Evolutionary conservation across 306 rosid species (phyloP).

Genomic region (Neltuma alba): DNA sequence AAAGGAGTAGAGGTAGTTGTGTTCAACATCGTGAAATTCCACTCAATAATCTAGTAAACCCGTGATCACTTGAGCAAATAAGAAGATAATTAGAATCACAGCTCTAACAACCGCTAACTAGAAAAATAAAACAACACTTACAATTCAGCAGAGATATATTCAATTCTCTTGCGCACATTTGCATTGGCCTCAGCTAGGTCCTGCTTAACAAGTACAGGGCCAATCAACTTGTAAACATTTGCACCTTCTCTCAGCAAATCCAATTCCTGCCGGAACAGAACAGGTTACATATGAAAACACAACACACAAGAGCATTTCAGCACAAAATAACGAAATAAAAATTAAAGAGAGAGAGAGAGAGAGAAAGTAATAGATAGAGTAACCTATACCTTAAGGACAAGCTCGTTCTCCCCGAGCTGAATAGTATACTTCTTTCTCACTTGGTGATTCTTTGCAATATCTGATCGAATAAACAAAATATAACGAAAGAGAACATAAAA

Average conservation of each 20-base stretch:
- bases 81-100: not conserved
- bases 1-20: not conserved
- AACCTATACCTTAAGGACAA: constrained; percentile 78
- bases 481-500: not conserved
- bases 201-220: constrained; percentile 97
- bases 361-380: not conserved
- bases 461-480: constrained; percentile 38
- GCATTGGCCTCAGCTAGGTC: constrained; percentile 98
- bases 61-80: not conserved
- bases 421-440: constrained; percentile 92
- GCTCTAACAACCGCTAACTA: not conserved
- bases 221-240: constrained; percentile 90
- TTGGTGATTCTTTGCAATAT: constrained; percentile 94
- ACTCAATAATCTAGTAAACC: constrained; percentile 5
- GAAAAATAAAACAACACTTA: constrained; percentile 42
- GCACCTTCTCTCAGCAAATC: constrained; percentile 83
- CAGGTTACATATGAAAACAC: not conserved
- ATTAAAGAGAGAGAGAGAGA: not conserved
- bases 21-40: not conserved
- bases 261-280: constrained; percentile 59
- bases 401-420: constrained; percentile 98
- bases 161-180: constrained; percentile 93
- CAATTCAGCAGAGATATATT: constrained; percentile 96
- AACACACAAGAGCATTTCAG: not conserved
- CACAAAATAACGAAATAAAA: constrained; percentile 12